phyloP scores from a whole-genome alignment of 495 filamentous ascomycete species.

The Aspergillus haitiensis region DNA sequence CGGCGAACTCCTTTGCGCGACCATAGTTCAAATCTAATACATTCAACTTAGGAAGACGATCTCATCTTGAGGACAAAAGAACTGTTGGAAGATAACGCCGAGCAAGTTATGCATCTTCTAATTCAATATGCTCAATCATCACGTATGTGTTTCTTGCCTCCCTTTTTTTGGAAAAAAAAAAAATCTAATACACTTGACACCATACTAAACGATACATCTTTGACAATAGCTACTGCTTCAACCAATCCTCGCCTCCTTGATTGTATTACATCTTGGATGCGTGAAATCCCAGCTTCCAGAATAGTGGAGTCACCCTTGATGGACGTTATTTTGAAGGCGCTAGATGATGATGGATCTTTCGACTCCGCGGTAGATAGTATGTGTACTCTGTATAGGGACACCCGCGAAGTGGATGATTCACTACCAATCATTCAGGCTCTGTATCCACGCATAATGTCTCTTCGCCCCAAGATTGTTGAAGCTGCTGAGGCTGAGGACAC shows the following conservation, averaged over 20 bases:
- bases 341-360: conserved; percentile 74
- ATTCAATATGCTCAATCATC: conserved; percentile 89
- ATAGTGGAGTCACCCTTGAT: conserved; percentile 86
- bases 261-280: conserved; percentile 94
- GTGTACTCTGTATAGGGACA: conserved; percentile 87
- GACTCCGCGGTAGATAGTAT: conserved; percentile 92
- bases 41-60: conserved; percentile 80
- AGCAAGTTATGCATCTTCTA: conserved; percentile 79
- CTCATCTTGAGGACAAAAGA: conserved; percentile 77
- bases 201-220: conserved; percentile 6
- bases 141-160: conserved; percentile 52
- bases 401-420: conserved; percentile 83
- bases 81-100: conserved; percentile 84
- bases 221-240: conserved; percentile 57
- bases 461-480: conserved; percentile 75
- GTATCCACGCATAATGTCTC: conserved; percentile 76
- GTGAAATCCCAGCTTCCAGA: conserved; percentile 80
- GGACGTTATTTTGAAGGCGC: conserved; percentile 72
- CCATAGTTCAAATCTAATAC: conserved; percentile 47
- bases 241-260: conserved; percentile 89
- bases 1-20: conserved; percentile 22
- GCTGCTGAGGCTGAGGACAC: conserved; percentile 76
- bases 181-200: conserved; percentile 5
- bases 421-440: conserved; percentile 76
- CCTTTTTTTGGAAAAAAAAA: neutral